Percentiles rank a stretch among this genome's conserved stretches.
These are phyloP conservation scores for Sporothrix brasiliensis DNA, from an alignment of 2,329 filamentous ascomycete genomes.

Conservation along the genomic window DNA sequence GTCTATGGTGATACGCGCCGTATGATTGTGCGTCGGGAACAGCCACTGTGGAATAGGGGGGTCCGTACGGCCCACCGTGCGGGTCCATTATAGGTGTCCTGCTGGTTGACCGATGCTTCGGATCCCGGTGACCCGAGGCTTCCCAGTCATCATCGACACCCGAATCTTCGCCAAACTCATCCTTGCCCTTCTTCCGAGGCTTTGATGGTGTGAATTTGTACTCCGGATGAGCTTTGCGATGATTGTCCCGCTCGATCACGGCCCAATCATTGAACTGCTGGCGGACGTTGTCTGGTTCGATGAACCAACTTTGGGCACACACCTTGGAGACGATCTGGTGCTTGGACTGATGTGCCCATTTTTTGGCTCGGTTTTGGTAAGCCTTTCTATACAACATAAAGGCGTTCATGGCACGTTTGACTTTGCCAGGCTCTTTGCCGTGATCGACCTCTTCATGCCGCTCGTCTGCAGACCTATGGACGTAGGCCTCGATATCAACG, in stretches of 20 bases:
- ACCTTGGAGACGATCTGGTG: constrained; percentile 89
- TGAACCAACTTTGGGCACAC: constrained; percentile 83
- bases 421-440: constrained; percentile 70
- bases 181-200: constrained; percentile 48
- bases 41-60: constrained; percentile 34
- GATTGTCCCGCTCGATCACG: constrained; percentile 78
- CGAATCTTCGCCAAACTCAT: constrained; percentile 49
- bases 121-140: constrained; percentile 37
- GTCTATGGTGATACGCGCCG: constrained; percentile 35
- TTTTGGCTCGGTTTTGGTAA: constrained; percentile 83
- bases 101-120: constrained; percentile 41
- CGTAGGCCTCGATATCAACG: constrained; percentile 78
- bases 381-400: constrained; percentile 98
- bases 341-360: constrained; percentile 81
- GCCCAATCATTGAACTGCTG: constrained; percentile 79
- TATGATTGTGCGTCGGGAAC: constrained; percentile 30
- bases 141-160: constrained; percentile 49
- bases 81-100: constrained; percentile 42
- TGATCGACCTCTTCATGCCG: constrained; percentile 69
- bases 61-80: constrained; percentile 33
- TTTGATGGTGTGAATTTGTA: constrained; percentile 96
- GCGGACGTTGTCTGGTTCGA: constrained; percentile 73
- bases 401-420: constrained; percentile 93
- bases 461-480: constrained; percentile 68
- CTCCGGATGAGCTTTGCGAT: constrained; percentile 79